Evolutionary conservation across 1,284 basidiomycete species (phyloP), one percentile per base, ranked within the genome.

Genomic region (Ustilago nuda): DNA sequence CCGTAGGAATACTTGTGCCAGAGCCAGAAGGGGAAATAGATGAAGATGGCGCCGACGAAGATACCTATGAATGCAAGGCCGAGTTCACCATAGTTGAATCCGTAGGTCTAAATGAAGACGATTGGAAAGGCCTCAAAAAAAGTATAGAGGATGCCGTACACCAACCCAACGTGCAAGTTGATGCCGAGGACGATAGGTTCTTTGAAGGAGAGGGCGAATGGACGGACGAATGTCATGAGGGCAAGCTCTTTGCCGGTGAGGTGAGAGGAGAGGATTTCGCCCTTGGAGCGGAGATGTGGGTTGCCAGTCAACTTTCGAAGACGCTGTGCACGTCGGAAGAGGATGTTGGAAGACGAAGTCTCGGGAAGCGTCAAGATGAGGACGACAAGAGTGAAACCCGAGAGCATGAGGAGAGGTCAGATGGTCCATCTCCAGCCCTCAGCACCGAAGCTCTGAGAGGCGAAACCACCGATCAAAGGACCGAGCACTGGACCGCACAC

Each of bases 251-350:
- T 68, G 30, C 71, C 63, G 23, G 76, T 78, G 36, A 78, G 41
- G 15, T 62, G 32, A 1, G 68, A 66, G 17, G 74, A 39, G 23
- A 83, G 74, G 56, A 86, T 79, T 59, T 87, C 87, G 51, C 83
- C 82, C 43, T 85, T 79, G 17, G 82, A 81, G 35, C 74, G 79
- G 27, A 87, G 76, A 37, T 85, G 61, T 7, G 72, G 36, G 76
- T 87, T 87, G 2, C 86, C 86, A 0, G 87, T 87, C 1, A 83
- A 51, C 52, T 82, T 81, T 33, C 87, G 81, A 4, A 87, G 76
- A 4, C 87, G 69, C 23, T 71, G 60, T 5, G 87, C 86, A 3
- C 87, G 82, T 32, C 84, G 75, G 54, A 75, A 62, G 30, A 87
- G 82, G 56, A 87, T 87, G 36, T 84, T 87, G 46, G 78, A 36